Evolutionary conservation across 2,329 filamentous ascomycete genomes (phyloP), one percentile per base, ranked within the genome.

Genomic region (Xylariales sp.): DNA sequence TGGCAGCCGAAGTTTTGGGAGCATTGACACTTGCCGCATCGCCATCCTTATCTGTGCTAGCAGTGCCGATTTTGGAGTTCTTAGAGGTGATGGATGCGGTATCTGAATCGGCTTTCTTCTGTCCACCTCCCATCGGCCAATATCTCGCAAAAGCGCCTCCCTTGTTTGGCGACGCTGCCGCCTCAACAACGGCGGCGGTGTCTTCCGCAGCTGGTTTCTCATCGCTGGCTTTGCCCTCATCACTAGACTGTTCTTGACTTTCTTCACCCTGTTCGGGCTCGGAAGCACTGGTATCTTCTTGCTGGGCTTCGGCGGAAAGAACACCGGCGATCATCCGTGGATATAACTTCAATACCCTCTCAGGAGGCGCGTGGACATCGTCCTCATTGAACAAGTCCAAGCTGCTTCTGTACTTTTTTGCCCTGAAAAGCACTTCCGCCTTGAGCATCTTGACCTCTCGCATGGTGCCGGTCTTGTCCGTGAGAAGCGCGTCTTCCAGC

Each of bases 361-460:
- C 88, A 0, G 93, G 91, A 1, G 93, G 88, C 0, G 93, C 90
- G 50, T 88, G 81, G 3, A 96, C 88, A 38, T 93, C 85, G 4
- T 87, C 87, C 49, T 80, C 76, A 37, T 79, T 81, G 63, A 97
- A 97, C 2, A 98, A 66, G 50, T 97, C 90, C 65, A 98, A 76
- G 2, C 91, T 84, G 34, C 89, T 83, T 27, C 83, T 77, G 55
- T 90, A 98, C 56, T 85, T 94, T 50, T 82, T 85, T 49, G 86
- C 72, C 41, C 81, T 80, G 53, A 98, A 98, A 5, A 97, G 67
- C 12, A 72, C 67, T 57, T 95, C 88, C 0, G 91, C 93, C 59
- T 98, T 98, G 49, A 85, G 75, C 67, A 95, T 93, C 65, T 91
- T 94, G 51, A 94, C 82, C 51, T 94, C 85, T 19, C 90, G 78